Conservation (phyloP, 2,329 filamentous ascomycete species). For the Ceratocystis eucalypticola region DNA sequence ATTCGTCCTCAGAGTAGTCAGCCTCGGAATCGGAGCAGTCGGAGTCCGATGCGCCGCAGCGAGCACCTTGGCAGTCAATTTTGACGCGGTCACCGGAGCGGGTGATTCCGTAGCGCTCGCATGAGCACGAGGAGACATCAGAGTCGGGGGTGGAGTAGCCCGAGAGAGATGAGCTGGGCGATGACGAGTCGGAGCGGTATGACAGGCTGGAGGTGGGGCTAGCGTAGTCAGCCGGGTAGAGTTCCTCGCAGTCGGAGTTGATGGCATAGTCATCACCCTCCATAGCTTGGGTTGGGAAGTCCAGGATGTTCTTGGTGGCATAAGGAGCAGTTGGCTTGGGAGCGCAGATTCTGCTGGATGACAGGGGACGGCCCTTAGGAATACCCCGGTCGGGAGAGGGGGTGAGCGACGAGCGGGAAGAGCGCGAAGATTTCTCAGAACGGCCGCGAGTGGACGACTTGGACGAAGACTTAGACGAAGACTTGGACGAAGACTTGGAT, state of each 20-base stretch:
- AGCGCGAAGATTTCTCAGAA: slow-evolving; percentile 31
- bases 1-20: slow-evolving; percentile 29
- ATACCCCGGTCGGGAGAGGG: slow-evolving; percentile 48
- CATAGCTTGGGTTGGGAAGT: slow-evolving; percentile 58
- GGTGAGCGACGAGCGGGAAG: slow-evolving; percentile 35
- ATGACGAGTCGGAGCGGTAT: slow-evolving; percentile 60
- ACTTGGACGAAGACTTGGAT: slow-evolving; percentile 28
- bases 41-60: slow-evolving; percentile 47
- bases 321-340: slow-evolving; percentile 82
- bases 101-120: slow-evolving; percentile 93
- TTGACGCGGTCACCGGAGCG: slow-evolving; percentile 85
- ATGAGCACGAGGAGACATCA: slow-evolving; percentile 70
- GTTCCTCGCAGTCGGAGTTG: slow-evolving; percentile 29
- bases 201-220: slow-evolving; percentile 47
- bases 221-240: slow-evolving; percentile 38
- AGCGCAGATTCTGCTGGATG: slow-evolving; percentile 76
- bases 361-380: slow-evolving; percentile 77
- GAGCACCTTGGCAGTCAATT: slow-evolving; percentile 82
- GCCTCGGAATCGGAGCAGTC: slow-evolving; percentile 46
- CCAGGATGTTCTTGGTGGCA: slow-evolving; percentile 74
- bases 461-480: slow-evolving; percentile 24
- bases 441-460: slow-evolving; percentile 32
- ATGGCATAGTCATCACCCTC: slow-evolving; percentile 48
- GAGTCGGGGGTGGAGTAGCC: slow-evolving; percentile 69
- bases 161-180: slow-evolving; percentile 57